Conservation (phyloP, 2,329 filamentous ascomycete species). For the Cercospora sp. region DNA sequence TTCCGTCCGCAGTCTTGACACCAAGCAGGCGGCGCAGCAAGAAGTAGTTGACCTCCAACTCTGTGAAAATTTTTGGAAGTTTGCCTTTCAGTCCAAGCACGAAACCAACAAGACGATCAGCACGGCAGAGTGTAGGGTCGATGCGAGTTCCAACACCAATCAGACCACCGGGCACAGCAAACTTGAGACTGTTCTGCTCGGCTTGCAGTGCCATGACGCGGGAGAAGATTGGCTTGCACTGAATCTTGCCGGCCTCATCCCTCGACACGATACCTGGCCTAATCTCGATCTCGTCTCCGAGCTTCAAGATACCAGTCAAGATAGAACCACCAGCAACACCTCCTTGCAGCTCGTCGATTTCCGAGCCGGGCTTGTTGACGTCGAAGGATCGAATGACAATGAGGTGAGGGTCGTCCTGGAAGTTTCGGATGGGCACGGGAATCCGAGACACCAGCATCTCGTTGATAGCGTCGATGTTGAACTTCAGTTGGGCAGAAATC, state of each 20-base stretch:
- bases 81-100: conserved; percentile 92
- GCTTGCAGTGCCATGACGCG: conserved; percentile 93
- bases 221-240: conserved; percentile 96
- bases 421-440: conserved; percentile 86
- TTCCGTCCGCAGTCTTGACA: conserved; percentile 96
- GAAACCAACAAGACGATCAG: conserved; percentile 97
- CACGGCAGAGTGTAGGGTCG: conserved; percentile 96
- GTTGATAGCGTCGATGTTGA: conserved; percentile 98
- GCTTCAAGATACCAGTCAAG: conserved; percentile 91
- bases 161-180: conserved; percentile 93
- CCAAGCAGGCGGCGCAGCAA: conserved; percentile 88
- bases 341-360: conserved; percentile 97
- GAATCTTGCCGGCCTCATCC: conserved; percentile 87
- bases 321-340: conserved; percentile 98
- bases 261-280: conserved; percentile 97
- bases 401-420: conserved; percentile 91
- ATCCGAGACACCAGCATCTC: conserved; percentile 95
- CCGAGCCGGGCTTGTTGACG: conserved; percentile 98
- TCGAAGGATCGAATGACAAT: conserved; percentile 99
- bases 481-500: conserved; percentile 96
- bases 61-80: conserved; percentile 94
- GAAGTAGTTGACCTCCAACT: conserved; percentile 99
- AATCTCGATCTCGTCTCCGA: conserved; percentile 98
- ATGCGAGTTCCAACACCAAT: conserved; percentile 98
- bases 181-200: conserved; percentile 97